Percentiles rank a stretch among this genome's conserved stretches.
These are phyloP conservation scores for Cladosporium colombiae DNA, from an alignment of 2,329 filamentous ascomycete species.

Conservation along the genomic window DNA sequence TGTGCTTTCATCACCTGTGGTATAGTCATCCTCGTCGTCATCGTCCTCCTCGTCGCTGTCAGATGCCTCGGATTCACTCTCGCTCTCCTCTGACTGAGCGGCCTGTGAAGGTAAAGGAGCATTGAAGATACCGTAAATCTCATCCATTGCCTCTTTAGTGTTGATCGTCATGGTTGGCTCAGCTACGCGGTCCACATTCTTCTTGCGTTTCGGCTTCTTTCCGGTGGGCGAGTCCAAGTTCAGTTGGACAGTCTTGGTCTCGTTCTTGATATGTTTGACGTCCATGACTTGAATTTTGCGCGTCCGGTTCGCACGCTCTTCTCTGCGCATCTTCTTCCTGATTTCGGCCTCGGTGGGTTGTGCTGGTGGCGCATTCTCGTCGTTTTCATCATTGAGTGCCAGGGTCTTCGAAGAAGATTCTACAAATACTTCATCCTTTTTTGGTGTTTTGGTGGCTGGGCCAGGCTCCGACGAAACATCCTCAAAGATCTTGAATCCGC, in stretches of 20 bases:
- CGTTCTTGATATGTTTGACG: constrained; percentile 67
- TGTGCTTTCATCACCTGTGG: constrained; percentile 82
- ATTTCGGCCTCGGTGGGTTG: constrained; percentile 39
- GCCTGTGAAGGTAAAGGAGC: constrained; percentile 66
- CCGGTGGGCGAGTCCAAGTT: constrained; percentile 87
- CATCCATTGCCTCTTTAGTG: constrained; percentile 90
- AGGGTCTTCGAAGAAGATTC: constrained; percentile 35
- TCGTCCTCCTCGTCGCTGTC: constrained; percentile 67
- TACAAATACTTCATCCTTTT: constrained; percentile 28
- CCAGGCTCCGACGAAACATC: constrained; percentile 28
- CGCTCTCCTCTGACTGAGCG: constrained; percentile 32
- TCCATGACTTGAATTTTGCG: constrained; percentile 74
- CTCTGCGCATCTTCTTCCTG: constrained; percentile 49
- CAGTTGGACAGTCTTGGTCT: constrained; percentile 85
- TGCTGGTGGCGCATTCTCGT: constrained; percentile 50
- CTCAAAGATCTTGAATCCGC: constrained; percentile 39
- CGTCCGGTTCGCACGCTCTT: constrained; percentile 53
- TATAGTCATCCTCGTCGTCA: constrained; percentile 73
- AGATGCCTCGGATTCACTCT: constrained; percentile 60
- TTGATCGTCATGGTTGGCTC: constrained; percentile 99
- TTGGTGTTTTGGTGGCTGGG: constrained; percentile 14
- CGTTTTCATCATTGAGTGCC: constrained; percentile 45
- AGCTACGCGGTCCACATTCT: constrained; percentile 62
- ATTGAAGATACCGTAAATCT: constrained; percentile 97
- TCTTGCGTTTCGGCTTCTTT: constrained; percentile 81